Conservation (phyloP, 1,284 basidiomycete genomes). For the Marasmius oreades region DNA sequence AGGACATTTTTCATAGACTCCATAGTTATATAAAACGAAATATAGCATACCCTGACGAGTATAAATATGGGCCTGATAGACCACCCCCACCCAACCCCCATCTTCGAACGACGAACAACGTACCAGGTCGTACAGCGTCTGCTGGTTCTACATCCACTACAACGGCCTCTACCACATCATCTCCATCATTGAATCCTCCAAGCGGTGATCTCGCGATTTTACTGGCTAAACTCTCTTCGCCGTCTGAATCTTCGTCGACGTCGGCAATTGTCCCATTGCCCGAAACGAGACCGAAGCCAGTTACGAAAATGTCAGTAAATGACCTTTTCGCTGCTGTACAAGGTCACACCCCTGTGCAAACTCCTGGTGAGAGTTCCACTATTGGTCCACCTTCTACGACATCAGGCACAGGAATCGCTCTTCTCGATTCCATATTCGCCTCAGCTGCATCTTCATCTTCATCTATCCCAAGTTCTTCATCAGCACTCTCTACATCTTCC, state of each 20-base stretch:
- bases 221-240: slow-evolving; percentile 2
- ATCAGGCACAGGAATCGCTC: slow-evolving; percentile 27
- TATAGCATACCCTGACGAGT: slow-evolving; percentile 64
- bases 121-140: slow-evolving; percentile 8
- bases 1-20: slow-evolving; percentile 37
- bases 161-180: slow-evolving; percentile 3
- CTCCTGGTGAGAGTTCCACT: slow-evolving; percentile 12
- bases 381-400: slow-evolving; percentile 19
- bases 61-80: slow-evolving; percentile 60
- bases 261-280: neutral
- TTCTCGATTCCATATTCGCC: slow-evolving; percentile 31
- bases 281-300: neutral
- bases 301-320: neutral
- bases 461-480: neutral
- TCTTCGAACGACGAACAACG: slow-evolving; percentile 26
- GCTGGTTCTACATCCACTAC: slow-evolving; percentile 8
- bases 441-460: slow-evolving; percentile 18
- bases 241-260: neutral
- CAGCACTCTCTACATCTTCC: neutral
- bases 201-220: slow-evolving; percentile 10
- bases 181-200: slow-evolving; percentile 36
- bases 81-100: slow-evolving; percentile 52
- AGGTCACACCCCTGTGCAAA: slow-evolving; percentile 9
- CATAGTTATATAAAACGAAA: slow-evolving; percentile 63
- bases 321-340: neutral